phyloP scores from a whole-genome alignment of 1,284 basidiomycete genomes.

The Tausonia pullulans region DNA sequence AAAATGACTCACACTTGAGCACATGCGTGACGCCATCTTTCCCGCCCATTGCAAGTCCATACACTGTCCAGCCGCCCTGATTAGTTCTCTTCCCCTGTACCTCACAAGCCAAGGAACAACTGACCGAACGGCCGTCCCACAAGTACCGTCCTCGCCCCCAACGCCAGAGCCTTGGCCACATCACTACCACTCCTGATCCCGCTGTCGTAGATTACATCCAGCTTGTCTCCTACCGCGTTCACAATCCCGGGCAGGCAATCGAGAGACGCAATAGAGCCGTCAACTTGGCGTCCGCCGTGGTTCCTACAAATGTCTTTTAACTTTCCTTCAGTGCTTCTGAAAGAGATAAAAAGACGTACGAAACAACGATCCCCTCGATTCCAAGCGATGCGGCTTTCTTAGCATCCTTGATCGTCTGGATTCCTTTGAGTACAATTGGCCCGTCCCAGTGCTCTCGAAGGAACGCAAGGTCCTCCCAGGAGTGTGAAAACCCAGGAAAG shows the following conservation, averaged over 20 bases:
- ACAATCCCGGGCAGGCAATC: slow-evolving; percentile 51
- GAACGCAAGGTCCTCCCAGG: slow-evolving; percentile 42
- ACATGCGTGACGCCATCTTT: slow-evolving; percentile 5
- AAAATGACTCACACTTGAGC: not conserved
- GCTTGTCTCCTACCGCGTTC: slow-evolving; percentile 37
- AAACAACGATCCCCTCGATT: slow-evolving; percentile 59
- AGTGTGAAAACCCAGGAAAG: slow-evolving; percentile 41
- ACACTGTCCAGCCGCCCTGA: not conserved
- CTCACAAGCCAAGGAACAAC: not conserved
- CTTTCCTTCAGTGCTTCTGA: not conserved
- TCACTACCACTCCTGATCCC: slow-evolving; percentile 61
- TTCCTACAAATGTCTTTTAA: not conserved
- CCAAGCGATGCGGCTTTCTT: slow-evolving; percentile 49
- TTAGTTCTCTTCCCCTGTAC: not conserved
- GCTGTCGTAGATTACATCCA: slow-evolving; percentile 49
- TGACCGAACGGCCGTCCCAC: slow-evolving; percentile 33
- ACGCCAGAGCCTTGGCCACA: slow-evolving; percentile 57
- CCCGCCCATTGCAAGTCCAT: slow-evolving; percentile 3
- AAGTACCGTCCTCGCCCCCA: slow-evolving; percentile 54
- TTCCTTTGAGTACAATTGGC: slow-evolving; percentile 48
- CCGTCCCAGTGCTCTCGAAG: not conserved
- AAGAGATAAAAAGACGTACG: slow-evolving; percentile 41
- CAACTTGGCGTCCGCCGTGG: slow-evolving; percentile 62
- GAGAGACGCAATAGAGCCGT: slow-evolving; percentile 59
- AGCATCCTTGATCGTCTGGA: slow-evolving; percentile 52